Conservation (phyloP, 495 filamentous ascomycete genomes). For the Podospora conica region DNA sequence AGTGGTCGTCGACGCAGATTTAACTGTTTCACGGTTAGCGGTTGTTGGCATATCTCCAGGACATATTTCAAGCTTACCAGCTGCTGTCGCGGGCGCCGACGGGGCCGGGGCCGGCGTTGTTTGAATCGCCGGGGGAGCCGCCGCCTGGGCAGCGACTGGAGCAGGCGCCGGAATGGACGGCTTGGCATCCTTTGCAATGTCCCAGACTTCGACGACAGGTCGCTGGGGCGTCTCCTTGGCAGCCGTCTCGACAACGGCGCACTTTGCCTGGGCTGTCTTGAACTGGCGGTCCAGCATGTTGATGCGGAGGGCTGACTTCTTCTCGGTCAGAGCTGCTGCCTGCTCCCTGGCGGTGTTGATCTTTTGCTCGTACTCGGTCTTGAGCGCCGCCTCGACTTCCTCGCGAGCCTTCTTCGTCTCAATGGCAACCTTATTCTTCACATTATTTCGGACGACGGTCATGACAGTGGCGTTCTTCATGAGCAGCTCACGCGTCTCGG, state of each 20-base stretch:
- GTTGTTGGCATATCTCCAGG: not conserved
- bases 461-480: conserved; percentile 58
- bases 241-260: conserved; percentile 71
- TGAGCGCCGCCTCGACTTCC: conserved; percentile 38
- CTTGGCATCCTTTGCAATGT: conserved; percentile 65
- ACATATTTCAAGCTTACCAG: conserved; percentile 19
- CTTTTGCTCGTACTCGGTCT: conserved; percentile 45
- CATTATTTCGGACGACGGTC: conserved; percentile 60
- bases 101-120: conserved; percentile 8
- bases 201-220: conserved; percentile 80
- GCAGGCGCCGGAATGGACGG: conserved; percentile 43
- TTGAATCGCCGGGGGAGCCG: conserved; percentile 19
- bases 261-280: conserved; percentile 58
- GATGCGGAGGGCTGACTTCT: conserved; percentile 62
- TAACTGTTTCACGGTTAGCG: conserved; percentile 16
- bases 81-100: not conserved
- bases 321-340: conserved; percentile 50
- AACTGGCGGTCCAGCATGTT: conserved; percentile 74
- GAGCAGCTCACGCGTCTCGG: conserved; percentile 59
- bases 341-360: conserved; percentile 45
- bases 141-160: conserved; percentile 16
- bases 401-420: conserved; percentile 55
- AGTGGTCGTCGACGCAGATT: conserved; percentile 10
- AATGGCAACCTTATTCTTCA: conserved; percentile 51
- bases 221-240: conserved; percentile 76